Base-by-base conservation (phyloP, 257 asterid genomes). In the Solanum rostratum region DNA sequence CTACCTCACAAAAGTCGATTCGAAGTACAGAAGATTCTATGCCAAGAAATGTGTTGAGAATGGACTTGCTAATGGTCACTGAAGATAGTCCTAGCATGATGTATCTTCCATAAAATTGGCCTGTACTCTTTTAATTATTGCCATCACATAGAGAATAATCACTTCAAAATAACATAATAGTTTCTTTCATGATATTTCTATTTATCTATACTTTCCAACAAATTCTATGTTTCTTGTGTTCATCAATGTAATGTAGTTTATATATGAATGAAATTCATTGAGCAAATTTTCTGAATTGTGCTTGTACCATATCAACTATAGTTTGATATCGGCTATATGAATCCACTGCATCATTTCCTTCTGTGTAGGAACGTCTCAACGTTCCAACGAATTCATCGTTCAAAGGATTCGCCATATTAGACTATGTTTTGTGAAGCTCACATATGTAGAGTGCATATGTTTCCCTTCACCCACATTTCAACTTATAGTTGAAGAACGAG, bases 1-100 rank as follows among this genome's bases (percentile, higher is more conserved):
- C 90, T 97, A 93, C 74, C 97, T 97, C 85, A 94, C 98, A n/a
- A 97, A 97, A 90, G 99, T 97, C 29, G 99, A 97, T 85, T 95
- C 98, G 20, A 94, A 88, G 91, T 97, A 94, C 90, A 89, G 98
- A 55, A 90, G 99, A 90, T 97, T 91, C 90, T 97, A 97, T 20
- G 80, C 97, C 45, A 90, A 88, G 93, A 97, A 97, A 87, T 89
- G 93, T 60, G 54, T n/a, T 24, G 97, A 91, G 83, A 91, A 92
- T 62, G 97, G 94, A 49, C 52, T 84, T 54, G 93, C 92, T 57
- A 95, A 96, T 7, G 98, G 99, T 76, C 96, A 95, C 87, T 96
- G 91, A 94, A 79, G 85, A 71, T 27, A 24, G 57, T 46, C 16
- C 43, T 74, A 73, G 30, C 46, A 43, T n/a, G 80, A n/a, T 73